Conservation (phyloP, 208 protist species). For the Leishmania braziliensis region DNA sequence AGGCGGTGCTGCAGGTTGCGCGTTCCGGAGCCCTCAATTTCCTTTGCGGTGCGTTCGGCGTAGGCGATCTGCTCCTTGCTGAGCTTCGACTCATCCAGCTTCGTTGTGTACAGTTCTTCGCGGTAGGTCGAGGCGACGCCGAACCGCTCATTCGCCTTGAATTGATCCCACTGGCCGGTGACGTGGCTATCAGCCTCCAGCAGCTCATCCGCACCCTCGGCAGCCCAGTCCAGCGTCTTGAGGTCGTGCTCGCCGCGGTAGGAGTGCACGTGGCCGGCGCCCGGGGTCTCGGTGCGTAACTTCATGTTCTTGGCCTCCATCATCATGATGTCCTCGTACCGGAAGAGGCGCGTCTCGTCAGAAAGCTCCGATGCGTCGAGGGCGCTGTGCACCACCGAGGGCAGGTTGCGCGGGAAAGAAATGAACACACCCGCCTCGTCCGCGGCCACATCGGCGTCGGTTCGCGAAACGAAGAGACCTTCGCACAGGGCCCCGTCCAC, state of each 20-base stretch:
- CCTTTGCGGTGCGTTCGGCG: slow-evolving; percentile 70
- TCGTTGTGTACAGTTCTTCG: slow-evolving; percentile 91
- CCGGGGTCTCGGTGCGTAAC: slow-evolving; percentile 76
- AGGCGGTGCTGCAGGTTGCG: slow-evolving; percentile 71
- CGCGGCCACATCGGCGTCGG: slow-evolving; percentile 61
- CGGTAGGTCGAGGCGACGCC: slow-evolving; percentile 85
- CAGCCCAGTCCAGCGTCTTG: slow-evolving; percentile 77
- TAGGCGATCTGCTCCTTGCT: slow-evolving; percentile 67
- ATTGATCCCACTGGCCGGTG: slow-evolving; percentile 88
- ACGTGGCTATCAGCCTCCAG: slow-evolving; percentile 59
- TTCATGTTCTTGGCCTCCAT: slow-evolving; percentile 67
- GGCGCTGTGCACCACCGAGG: slow-evolving; percentile 52
- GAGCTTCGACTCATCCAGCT: slow-evolving; percentile 77
- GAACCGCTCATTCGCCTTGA: slow-evolving; percentile 84
- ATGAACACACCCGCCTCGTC: slow-evolving; percentile 67
- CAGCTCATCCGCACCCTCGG: slow-evolving; percentile 54
- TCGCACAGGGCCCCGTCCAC: slow-evolving; percentile 76
- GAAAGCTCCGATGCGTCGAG: slow-evolving; percentile 47
- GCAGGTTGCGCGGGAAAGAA: slow-evolving; percentile 55
- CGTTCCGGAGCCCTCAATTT: slow-evolving; percentile 71
- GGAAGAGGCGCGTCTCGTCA: slow-evolving; percentile 48
- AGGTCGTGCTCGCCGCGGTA: slow-evolving; percentile 67
- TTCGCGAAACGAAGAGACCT: slow-evolving; percentile 85
- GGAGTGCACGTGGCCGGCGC: slow-evolving; percentile 37
- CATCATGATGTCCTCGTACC: slow-evolving; percentile 78